Evolutionary conservation across 352 stramenopile species (phyloP), one percentile per base, ranked within the genome.

Genomic region (Pythium diclinum): DNA sequence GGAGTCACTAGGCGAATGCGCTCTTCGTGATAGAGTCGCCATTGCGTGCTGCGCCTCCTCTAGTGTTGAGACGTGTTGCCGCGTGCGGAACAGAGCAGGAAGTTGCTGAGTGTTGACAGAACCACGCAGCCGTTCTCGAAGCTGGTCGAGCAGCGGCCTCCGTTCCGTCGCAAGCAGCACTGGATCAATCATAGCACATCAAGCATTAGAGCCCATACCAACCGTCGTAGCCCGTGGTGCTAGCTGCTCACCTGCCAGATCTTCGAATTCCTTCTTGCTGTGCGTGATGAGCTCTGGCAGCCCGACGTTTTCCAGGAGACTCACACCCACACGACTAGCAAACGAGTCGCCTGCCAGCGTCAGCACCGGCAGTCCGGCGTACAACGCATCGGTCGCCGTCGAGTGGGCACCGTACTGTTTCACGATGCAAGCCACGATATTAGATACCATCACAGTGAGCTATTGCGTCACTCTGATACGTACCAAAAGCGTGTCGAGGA

Each of bases 321-420:
- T 87, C 14, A 85, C 60, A 4, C 74, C 74, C 0, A 87, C 80
- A 30, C 80, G 80, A 57, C 80, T 89, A 48, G 81, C 77, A 49
- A 88, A 86, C 19, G 78, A 71, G 46, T 87, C 75, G 14, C 81
- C 81, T 23, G 77, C 81, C 14, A 97, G 60, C 10, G 92, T 96
- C 17, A 98, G 72, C 44, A 98, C 81, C 6, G 94, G 94, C 14
- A 98, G 68, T 14, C 86, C 87, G 16, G 80, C 79, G 49, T 79
- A 89, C 28, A 98, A 72, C 19, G 88, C 85, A 68, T 98, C 94
- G 7, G 88, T 88, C 23, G 91, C 93, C 5, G 94, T 95, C 7
- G 92, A 97, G 77, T 98, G 94, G 19, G 92, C 92, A 16, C 92
- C 92, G 71, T 98, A 98, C 81, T 89, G 42, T 28, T n/a, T 7